Evolutionary conservation across 2,329 filamentous ascomycete genomes (phyloP), one percentile per base, ranked within the genome.

Genomic region (Macrophomina tecta): DNA sequence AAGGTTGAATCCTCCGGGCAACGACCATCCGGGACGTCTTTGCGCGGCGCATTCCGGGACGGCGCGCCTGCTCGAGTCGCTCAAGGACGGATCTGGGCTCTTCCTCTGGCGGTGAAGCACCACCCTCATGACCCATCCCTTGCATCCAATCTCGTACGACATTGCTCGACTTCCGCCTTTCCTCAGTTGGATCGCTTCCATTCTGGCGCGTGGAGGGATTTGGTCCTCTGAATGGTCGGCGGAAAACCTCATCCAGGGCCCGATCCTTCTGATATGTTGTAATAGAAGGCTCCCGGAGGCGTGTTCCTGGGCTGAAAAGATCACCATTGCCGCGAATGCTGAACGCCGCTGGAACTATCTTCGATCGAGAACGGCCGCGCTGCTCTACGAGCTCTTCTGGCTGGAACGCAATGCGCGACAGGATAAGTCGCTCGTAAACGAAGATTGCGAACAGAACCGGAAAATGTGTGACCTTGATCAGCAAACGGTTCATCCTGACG

Each of bases 81-180:
- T 89, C 86, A 2, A 89, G 80, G 11, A 87, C 81, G 3, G 84
- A 85, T 9, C 82, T 82, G 65, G 88, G 84, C 71, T 90, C 84
- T 72, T 90, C 88, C 68, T 86, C 81, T 8, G 87, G 85, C 67
- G 80, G 83, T 30, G 83, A 82, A 60, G 82, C 82, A 6, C 82
- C 83, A 40, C 83, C 84, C 48, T 85, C 84, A 76, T 83, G 76
- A 23, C 84, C 86, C 73, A 89, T 85, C 23, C 79, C 81, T 68
- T 93, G 91, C 91, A 97, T 97, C 94, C 94, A 97, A 71, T 91
- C 90, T 34, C 91, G 89, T 62, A 97, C 93, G 0, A 92, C 91
- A 68, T 90, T 93, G 70, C 91, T 90, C 1, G 90, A 92, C 75
- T 93, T 90, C 45, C 87, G 86, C 68, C 89, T 86, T 70, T 92